Conservation (phyloP, 2,329 filamentous ascomycete genomes). For the Cucurbitaria berberidis region DNA sequence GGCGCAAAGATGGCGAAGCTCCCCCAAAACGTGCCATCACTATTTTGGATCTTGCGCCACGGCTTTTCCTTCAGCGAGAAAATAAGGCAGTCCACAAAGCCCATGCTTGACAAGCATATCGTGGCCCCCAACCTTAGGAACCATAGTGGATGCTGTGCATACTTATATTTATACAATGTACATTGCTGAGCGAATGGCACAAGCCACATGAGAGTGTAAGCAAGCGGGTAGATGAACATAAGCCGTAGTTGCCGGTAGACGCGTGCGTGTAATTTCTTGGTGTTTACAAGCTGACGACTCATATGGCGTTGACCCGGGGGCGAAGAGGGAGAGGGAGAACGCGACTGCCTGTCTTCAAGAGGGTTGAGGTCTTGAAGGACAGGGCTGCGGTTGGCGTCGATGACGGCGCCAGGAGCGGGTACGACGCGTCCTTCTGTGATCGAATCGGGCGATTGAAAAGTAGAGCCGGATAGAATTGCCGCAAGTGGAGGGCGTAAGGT, state of each 20-base stretch:
- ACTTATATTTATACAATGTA: conserved; percentile 62
- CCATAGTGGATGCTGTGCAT: conserved; percentile 60
- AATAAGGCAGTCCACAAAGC: conserved; percentile 69
- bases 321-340: conserved; percentile 1
- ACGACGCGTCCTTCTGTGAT: neutral
- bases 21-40: conserved; percentile 51
- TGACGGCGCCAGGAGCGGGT: neutral
- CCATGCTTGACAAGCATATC: conserved; percentile 68
- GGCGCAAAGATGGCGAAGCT: conserved; percentile 31
- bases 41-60: conserved; percentile 64
- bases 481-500: conserved; percentile 9
- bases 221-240: conserved; percentile 76
- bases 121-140: conserved; percentile 62
- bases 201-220: conserved; percentile 76
- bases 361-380: neutral
- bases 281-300: conserved; percentile 56
- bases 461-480: conserved; percentile 12
- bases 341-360: neutral
- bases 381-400: neutral
- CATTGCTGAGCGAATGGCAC: conserved; percentile 72
- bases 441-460: conserved; percentile 2
- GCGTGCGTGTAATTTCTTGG: conserved; percentile 56
- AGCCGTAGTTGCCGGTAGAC: conserved; percentile 72
- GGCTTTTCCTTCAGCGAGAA: conserved; percentile 75
- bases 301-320: conserved; percentile 12